A percentile compares a stretch with the other conserved stretches of the same genome.
These are phyloP conservation scores for Pontederia crassipes DNA, from an alignment of 176 grass and related monocot species.

Conservation along the genomic window DNA sequence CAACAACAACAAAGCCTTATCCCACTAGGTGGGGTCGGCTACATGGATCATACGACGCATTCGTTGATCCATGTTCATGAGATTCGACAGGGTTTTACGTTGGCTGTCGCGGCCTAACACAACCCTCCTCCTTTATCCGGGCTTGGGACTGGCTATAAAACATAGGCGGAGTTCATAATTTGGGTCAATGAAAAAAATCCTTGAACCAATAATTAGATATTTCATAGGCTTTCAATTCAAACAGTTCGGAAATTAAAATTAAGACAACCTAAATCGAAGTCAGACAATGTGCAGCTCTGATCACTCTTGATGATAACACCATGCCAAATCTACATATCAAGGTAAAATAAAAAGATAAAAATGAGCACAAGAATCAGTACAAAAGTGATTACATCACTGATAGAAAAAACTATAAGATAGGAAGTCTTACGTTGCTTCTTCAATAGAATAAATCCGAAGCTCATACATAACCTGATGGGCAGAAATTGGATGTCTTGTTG, in stretches of 20 bases:
- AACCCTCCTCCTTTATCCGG: no score
- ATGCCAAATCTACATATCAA: slow-evolving; percentile 50
- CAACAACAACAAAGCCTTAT: no score
- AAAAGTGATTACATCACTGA: slow-evolving; percentile 11
- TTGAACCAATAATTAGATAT: no score
- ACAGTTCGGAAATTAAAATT: background rate
- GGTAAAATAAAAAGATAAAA: slow-evolving; percentile 25
- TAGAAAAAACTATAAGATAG: slow-evolving; percentile 8
- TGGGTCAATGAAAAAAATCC: no score
- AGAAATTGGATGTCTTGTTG: slow-evolving; percentile 82
- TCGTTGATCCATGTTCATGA: no score
- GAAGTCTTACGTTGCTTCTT: slow-evolving; percentile 62
- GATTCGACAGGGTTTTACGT: no score
- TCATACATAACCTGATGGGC: slow-evolving; percentile 95
- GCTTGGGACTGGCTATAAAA: no score
- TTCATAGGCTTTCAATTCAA: no score
- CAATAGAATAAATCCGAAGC: slow-evolving; percentile 96
- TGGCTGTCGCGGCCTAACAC: no score
- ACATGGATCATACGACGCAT: no score
- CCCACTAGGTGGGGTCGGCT: no score
- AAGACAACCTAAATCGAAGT: slow-evolving; percentile 82
- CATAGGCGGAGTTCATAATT: no score
- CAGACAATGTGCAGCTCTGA: slow-evolving; percentile 96
- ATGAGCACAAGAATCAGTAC: slow-evolving; percentile 6
- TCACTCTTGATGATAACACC: slow-evolving; percentile 76